These are phyloP conservation scores for Suillus decipiens DNA, from an alignment of 768 basidiomycete genomes.

Conservation along the genomic window DNA sequence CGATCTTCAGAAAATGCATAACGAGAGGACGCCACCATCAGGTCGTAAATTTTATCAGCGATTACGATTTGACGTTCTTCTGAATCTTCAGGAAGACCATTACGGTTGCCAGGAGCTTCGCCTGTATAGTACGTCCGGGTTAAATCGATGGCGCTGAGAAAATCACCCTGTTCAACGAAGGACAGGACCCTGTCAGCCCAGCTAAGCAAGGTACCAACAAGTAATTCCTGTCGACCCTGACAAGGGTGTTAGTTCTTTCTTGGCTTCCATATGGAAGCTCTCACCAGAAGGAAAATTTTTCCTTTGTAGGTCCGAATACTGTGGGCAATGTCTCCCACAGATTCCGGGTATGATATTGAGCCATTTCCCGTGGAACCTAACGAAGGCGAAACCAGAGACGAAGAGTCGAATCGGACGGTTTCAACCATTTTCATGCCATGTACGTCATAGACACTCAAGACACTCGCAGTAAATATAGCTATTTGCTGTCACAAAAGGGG, in stretches of 20 bases:
- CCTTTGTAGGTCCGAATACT: constrained; percentile 85
- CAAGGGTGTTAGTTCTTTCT: neutral
- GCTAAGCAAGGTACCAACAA: constrained; percentile 83
- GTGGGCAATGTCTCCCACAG: constrained; percentile 57
- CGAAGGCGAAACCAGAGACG: constrained; percentile 56
- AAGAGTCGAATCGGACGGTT: constrained; percentile 55
- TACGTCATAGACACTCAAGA: constrained; percentile 73
- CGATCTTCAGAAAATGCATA: constrained; percentile 97
- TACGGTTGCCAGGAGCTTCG: constrained; percentile 80
- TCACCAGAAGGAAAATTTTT: constrained; percentile 86
- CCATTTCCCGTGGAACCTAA: constrained; percentile 48
- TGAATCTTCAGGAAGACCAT: constrained; percentile 75
- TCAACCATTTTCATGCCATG: constrained; percentile 61
- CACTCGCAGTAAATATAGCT: constrained; percentile 54
- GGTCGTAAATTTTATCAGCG: constrained; percentile 72
- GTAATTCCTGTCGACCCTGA: constrained; percentile 65
- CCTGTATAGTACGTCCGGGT: constrained; percentile 80
- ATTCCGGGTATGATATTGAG: constrained; percentile 48
- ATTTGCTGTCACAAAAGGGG: constrained; percentile 58
- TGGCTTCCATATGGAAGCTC: constrained; percentile 36
- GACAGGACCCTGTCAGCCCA: constrained; percentile 94
- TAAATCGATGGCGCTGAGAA: constrained; percentile 87
- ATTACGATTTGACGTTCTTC: constrained; percentile 62
- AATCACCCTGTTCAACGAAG: constrained; percentile 83
- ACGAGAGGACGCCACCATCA: constrained; percentile 84